Conservation (phyloP, 495 filamentous ascomycete genomes). For the Hamigera avellanea region DNA sequence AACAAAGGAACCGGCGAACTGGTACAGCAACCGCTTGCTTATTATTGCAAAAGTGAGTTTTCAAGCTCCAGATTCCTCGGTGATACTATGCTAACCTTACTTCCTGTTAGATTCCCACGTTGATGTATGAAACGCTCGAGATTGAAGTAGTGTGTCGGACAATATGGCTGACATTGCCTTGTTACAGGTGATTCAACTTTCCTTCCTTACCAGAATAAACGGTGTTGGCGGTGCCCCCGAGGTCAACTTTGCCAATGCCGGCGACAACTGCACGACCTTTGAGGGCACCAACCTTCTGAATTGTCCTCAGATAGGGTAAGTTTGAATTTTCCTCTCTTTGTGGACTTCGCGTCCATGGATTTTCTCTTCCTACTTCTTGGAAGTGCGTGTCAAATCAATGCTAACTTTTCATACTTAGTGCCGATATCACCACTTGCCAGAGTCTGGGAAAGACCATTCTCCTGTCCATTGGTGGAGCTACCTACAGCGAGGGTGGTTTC, state of each 20-base stretch:
- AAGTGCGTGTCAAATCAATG: no score
- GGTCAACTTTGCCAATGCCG: constrained; percentile 50
- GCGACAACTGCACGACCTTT: constrained; percentile 46
- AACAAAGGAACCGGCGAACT: constrained; percentile 26
- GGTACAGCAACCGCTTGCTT: constrained; percentile 40
- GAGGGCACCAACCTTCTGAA: constrained; percentile 41
- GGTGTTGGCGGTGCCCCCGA: constrained; percentile 35
- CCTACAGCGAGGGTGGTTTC: constrained; percentile 53
- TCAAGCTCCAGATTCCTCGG: not conserved
- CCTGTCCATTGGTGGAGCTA: constrained; percentile 55
- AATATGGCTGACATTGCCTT: not conserved
- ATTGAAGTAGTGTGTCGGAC: not conserved
- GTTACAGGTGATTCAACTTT: constrained; percentile 43
- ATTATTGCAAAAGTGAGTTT: constrained; percentile 48
- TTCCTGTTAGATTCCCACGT: constrained; percentile 19
- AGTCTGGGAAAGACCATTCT: constrained; percentile 51
- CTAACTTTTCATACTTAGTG: constrained; percentile 13
- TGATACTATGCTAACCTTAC: not conserved
- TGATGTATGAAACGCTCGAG: constrained; percentile 19
- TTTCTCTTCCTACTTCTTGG: no score
- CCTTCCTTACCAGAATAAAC: constrained; percentile 48
- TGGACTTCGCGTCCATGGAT: not conserved
- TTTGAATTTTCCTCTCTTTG: no score
- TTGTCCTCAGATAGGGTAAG: constrained; percentile 53
- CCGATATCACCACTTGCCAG: constrained; percentile 57